Percentiles rank a stretch among this genome's conserved stretches.
These are phyloP conservation scores for Mortierella antarctica DNA, from an alignment of 192 early-diverging fungal genomes.

Conservation along the genomic window DNA sequence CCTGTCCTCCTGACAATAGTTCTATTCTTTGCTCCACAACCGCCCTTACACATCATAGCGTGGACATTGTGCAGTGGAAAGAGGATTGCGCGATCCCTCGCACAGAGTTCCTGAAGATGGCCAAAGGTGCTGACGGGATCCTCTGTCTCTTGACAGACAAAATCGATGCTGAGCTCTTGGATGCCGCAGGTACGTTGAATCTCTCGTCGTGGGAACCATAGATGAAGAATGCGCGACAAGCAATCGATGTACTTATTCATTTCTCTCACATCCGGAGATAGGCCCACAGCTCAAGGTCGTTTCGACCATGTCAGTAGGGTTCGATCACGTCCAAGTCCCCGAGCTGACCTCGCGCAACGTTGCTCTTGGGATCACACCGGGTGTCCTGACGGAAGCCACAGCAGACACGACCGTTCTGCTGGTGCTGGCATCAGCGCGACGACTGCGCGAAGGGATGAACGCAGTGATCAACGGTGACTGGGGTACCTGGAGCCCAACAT, in stretches of 20 bases:
- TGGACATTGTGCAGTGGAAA: slow-evolving; percentile 69
- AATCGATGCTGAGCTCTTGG: slow-evolving; percentile 76
- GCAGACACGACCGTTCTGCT: slow-evolving; percentile 86
- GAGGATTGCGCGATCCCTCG: slow-evolving; percentile 62
- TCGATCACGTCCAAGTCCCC: slow-evolving; percentile 79
- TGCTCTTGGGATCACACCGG: slow-evolving; percentile 84
- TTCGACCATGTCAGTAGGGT: slow-evolving; percentile 85
- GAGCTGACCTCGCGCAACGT: slow-evolving; percentile 64
- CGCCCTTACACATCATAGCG: slow-evolving; percentile 1
- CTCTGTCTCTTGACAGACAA: slow-evolving; percentile 79
- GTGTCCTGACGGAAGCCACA: slow-evolving; percentile 89
- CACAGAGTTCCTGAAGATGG: slow-evolving; percentile 57
- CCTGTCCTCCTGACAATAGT: too few relatives aligned
- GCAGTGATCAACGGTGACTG: slow-evolving; percentile 58
- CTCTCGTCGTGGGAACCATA: not conserved
- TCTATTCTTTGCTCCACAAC: not conserved
- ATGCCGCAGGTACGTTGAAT: slow-evolving; percentile 63
- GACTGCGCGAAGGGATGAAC: slow-evolving; percentile 63
- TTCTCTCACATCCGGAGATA: slow-evolving; percentile 7
- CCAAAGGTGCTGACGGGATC: slow-evolving; percentile 68
- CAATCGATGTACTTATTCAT: not conserved
- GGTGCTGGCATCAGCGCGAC: slow-evolving; percentile 76
- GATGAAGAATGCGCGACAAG: not conserved
- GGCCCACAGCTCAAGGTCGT: slow-evolving; percentile 72
- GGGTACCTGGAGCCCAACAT: slow-evolving; percentile 70